A percentile compares a stretch with the other conserved stretches of the same genome.
phyloP scores from a whole-genome alignment of 129 eudicot genomes.

The Chrysanthemum seticuspe region DNA sequence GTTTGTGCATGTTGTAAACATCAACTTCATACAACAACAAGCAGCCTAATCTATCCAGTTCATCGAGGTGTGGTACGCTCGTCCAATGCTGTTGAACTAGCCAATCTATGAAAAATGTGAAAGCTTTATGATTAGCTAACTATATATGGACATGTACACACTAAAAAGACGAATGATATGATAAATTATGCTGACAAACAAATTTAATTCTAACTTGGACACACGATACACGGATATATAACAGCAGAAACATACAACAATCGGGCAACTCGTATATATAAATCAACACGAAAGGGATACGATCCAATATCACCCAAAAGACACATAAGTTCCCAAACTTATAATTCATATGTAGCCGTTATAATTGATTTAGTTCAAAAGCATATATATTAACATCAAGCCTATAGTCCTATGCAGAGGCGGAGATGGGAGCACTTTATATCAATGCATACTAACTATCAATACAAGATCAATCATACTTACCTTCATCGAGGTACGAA shows the following conservation, averaged over 20 bases:
- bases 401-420: too few relatives aligned
- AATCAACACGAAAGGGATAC: too few relatives aligned
- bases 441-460: background rate
- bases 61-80: slow-evolving; percentile 23
- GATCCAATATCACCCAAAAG: too few relatives aligned
- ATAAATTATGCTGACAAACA: background rate
- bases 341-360: too few relatives aligned
- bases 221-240: too few relatives aligned
- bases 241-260: too few relatives aligned
- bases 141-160: background rate
- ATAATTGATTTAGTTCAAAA: too few relatives aligned
- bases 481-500: slow-evolving; percentile 22
- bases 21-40: slow-evolving; percentile 37
- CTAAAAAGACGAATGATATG: background rate
- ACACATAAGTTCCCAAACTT: too few relatives aligned
- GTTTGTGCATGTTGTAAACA: slow-evolving; percentile 35
- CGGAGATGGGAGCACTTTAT: too few relatives aligned
- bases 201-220: background rate
- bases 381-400: too few relatives aligned
- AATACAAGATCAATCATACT: background rate
- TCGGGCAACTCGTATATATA: too few relatives aligned
- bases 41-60: slow-evolving; percentile 33
- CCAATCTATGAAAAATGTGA: slow-evolving; percentile 14
- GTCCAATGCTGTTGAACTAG: slow-evolving; percentile 18
- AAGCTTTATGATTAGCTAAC: background rate